phyloP scores from a whole-genome alignment of 192 early-diverging fungal genomes.

The Rhizoclosmatium globosum region DNA sequence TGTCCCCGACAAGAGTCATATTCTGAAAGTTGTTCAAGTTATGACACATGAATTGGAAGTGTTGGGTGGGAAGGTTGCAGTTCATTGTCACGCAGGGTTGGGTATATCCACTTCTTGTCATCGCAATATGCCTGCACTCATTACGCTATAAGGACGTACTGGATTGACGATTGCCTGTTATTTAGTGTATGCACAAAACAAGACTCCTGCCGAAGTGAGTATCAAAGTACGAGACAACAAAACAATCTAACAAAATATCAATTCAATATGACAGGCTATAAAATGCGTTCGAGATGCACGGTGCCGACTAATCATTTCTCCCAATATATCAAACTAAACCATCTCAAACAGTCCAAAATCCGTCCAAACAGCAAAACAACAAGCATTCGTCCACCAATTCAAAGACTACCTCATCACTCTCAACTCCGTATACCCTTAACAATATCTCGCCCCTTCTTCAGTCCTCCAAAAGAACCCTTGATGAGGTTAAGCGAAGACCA shows the following conservation, averaged over 20 bases:
- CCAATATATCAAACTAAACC: too few relatives aligned
- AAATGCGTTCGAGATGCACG: too few relatives aligned
- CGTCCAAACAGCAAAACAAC: too few relatives aligned
- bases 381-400: too few relatives aligned
- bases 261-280: too few relatives aligned
- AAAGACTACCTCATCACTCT: too few relatives aligned
- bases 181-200: slow-evolving; percentile 47
- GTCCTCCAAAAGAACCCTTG: too few relatives aligned
- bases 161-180: slow-evolving; percentile 61
- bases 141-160: slow-evolving; percentile 43
- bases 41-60: slow-evolving; percentile 52
- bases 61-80: slow-evolving; percentile 46
- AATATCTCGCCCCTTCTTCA: too few relatives aligned
- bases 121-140: neutral
- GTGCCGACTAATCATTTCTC: too few relatives aligned
- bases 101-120: slow-evolving; percentile 24
- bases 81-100: slow-evolving; percentile 63
- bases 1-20: slow-evolving; percentile 47
- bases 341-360: too few relatives aligned
- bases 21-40: slow-evolving; percentile 56
- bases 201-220: slow-evolving; percentile 47
- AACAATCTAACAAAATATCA: neutral
- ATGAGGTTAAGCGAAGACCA: too few relatives aligned
- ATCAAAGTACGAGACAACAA: slow-evolving; percentile 26
- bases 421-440: too few relatives aligned